A percentile compares a stretch with the other conserved stretches of the same genome.
Conservation (phyloP, 2,329 filamentous ascomycete genomes). For the Colletotrichum caudatum region DNA sequence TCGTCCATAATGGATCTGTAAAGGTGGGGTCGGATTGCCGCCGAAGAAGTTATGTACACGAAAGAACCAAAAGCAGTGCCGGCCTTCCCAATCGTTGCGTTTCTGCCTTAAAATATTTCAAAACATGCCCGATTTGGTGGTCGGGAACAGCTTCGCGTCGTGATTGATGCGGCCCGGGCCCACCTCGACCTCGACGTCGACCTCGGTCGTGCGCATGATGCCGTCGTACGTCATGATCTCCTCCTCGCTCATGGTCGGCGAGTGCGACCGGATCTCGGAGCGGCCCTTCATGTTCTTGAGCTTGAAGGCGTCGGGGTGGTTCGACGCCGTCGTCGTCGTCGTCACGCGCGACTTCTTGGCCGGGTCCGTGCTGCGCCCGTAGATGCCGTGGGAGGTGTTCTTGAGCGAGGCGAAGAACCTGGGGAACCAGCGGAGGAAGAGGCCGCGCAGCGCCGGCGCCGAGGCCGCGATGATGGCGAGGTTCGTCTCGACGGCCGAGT, state of each 20-base stretch:
- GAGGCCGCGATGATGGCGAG: conserved; percentile 55
- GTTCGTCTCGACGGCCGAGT: conserved; percentile 53
- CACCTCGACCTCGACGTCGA: conserved; percentile 17
- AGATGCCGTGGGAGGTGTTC: conserved; percentile 40
- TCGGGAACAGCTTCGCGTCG: conserved; percentile 23
- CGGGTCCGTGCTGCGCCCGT: conserved; percentile 27
- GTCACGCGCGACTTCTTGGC: conserved; percentile 20
- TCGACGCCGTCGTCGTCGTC: conserved; percentile 17
- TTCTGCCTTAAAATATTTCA: neutral
- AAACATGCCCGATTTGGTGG: conserved; percentile 25
- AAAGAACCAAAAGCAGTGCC: conserved; percentile 8
- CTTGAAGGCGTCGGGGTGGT: conserved; percentile 23
- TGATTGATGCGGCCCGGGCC: neutral
- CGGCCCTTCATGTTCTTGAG: conserved; percentile 45
- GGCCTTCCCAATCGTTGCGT: neutral
- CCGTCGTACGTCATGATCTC: conserved; percentile 58
- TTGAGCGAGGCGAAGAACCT: conserved; percentile 43
- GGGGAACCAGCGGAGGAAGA: conserved; percentile 49
- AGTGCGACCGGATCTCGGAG: conserved; percentile 52
- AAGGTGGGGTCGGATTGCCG: neutral
- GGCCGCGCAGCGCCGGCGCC: conserved; percentile 53
- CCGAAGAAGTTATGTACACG: neutral
- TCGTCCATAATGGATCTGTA: neutral
- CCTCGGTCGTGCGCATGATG: conserved; percentile 47
- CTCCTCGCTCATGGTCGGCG: conserved; percentile 53